Evolutionary conservation across 179 eudicot species (phyloP), one percentile per base, ranked within the genome.

Genomic region (Carnegiea gigantea): DNA sequence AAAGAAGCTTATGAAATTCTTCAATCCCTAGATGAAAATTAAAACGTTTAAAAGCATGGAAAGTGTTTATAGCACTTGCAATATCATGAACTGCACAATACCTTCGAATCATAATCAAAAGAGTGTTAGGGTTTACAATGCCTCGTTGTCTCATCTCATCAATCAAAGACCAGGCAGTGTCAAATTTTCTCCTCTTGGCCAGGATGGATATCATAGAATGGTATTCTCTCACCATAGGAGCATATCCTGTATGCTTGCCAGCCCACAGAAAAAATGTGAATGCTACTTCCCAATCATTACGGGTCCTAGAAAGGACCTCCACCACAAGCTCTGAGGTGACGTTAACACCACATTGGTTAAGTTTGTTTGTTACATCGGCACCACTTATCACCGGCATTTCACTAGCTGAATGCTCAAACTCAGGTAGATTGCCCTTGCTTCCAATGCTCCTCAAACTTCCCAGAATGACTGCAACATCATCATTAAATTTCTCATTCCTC

Each of bases 251-350:
- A 78, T 92, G 94, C 83, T 91, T 91, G 21, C 90, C 90, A 5
- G 91, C 93, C 98, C 98, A 95, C 15, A 88, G 33, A 76, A 93
- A 95, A 83, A 95, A 93, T 70, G 89, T 90, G 77, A 84, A 91
- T 30, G 97, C 97, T 49, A 87, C 82, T 85, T 95, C 95, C 97
- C 97, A 95, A 79, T 92, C 90, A 80, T 92, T 92, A 13, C 98
- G 84, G 9, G 76, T 82, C 74, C 87, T 78, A 13, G 93, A 82
- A 74, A 95, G 91, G 78, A 93, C 90, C 84, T 85, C 88, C 9
- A 82, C 77, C 9, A 91, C 98, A 49, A 93, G 62, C 75, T 86
- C 90, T 6, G 89, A 49, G 20, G 93, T 88, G 18, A 86, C 77
- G 28, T n/a, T 80, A 33, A 92, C 79, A 40, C 89, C 84, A 86